Percentiles rank a stretch among this genome's conserved stretches.
Evolutionary conservation across 495 filamentous ascomycete genomes (phyloP).

Genomic region (Elaphomyces granulatus): DNA sequence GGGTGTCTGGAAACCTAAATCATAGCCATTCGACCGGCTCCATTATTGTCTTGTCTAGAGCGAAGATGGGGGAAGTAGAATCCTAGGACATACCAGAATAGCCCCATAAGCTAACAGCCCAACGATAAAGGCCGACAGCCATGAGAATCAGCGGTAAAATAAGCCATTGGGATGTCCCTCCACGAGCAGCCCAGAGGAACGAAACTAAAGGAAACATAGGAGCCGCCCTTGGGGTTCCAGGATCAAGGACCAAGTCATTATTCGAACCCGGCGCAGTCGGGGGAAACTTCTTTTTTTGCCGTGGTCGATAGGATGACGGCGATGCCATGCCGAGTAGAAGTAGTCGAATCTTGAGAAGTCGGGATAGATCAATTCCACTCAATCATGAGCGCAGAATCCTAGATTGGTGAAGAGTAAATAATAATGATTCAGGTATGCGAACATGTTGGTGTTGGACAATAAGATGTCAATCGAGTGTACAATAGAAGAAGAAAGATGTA

Average conservation of each 20-base stretch:
- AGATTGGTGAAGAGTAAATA: too few relatives aligned
- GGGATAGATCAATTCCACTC: too few relatives aligned
- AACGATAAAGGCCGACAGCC: slow-evolving; percentile 80
- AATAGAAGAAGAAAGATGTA: too few relatives aligned
- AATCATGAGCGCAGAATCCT: too few relatives aligned
- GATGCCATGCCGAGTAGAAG: too few relatives aligned
- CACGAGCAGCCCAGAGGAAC: slow-evolving; percentile 81
- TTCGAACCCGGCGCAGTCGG: slow-evolving; percentile 33
- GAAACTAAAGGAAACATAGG: slow-evolving; percentile 76
- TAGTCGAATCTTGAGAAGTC: too few relatives aligned
- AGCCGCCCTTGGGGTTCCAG: slow-evolving; percentile 23
- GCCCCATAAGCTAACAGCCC: slow-evolving; percentile 82
- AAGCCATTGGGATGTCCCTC: slow-evolving; percentile 82
- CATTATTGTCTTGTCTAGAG: too few relatives aligned
- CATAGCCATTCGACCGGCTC: background rate
- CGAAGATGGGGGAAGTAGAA: too few relatives aligned
- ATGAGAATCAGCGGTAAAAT: slow-evolving; percentile 76
- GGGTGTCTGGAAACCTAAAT: slow-evolving; percentile 55
- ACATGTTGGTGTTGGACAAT: too few relatives aligned
- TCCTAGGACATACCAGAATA: slow-evolving; percentile 58
- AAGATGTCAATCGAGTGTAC: too few relatives aligned
- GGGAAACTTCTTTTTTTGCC: slow-evolving; percentile 42
- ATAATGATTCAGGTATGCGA: too few relatives aligned
- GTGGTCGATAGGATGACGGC: slow-evolving; percentile 38
- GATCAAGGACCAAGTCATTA: slow-evolving; percentile 29